Conservation (phyloP, 768 basidiomycete species). For the Hemileccinum rubropunctum region DNA sequence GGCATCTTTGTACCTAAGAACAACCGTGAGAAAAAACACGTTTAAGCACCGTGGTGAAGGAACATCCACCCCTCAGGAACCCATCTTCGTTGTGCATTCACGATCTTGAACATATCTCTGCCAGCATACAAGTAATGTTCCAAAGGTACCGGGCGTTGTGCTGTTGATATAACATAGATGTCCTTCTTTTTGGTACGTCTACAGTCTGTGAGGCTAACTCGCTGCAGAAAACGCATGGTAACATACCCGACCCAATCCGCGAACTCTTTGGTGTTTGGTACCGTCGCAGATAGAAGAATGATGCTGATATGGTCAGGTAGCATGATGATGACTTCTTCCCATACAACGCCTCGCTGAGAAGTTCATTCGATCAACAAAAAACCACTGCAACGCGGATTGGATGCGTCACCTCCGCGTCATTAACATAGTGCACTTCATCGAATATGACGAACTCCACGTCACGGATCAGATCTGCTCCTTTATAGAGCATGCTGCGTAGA, state of each 20-base stretch:
- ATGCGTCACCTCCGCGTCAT: slow-evolving; percentile 85
- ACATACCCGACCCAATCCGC: slow-evolving; percentile 98
- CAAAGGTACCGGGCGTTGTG: slow-evolving; percentile 92
- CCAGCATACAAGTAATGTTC: slow-evolving; percentile 97
- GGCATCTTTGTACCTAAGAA: slow-evolving; percentile 80
- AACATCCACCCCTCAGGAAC: slow-evolving; percentile 71
- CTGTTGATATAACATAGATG: slow-evolving; percentile 97
- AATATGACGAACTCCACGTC: slow-evolving; percentile 99
- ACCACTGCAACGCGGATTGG: slow-evolving; percentile 1
- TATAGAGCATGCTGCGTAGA: slow-evolving; percentile 95
- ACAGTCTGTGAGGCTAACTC: slow-evolving; percentile 7
- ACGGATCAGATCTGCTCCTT: slow-evolving; percentile 96
- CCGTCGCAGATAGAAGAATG: slow-evolving; percentile 94
- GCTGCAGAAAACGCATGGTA: slow-evolving; percentile 5
- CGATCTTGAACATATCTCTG: slow-evolving; percentile 90
- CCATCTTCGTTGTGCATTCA: slow-evolving; percentile 69
- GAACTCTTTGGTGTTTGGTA: slow-evolving; percentile 97
- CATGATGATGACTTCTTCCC: slow-evolving; percentile 99
- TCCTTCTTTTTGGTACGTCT: slow-evolving; percentile 99
- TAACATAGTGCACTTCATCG: slow-evolving; percentile 99
- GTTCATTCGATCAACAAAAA: slow-evolving; percentile 13
- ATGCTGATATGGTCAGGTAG: slow-evolving; percentile 98
- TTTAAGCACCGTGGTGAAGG: neutral
- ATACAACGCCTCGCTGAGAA: slow-evolving; percentile 90
- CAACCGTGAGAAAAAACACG: slow-evolving; percentile 2